phyloP scores from a whole-genome alignment of 129 eudicot genomes.

The Lactuca sativa region DNA sequence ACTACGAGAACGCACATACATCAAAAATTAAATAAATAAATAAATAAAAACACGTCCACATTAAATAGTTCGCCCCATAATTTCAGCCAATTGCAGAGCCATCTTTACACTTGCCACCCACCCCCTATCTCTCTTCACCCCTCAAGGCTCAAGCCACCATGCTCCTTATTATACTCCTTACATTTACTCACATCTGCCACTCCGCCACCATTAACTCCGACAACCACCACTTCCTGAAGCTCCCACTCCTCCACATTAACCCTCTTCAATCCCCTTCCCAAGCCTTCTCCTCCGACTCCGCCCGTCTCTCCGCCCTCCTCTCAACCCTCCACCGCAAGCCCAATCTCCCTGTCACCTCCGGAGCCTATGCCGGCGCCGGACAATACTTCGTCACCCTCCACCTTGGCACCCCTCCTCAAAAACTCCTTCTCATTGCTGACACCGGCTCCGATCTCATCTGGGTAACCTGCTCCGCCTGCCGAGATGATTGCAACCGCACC shows the following conservation, averaged over 20 bases:
- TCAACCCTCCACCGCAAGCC: slow-evolving; percentile 40
- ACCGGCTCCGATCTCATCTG: slow-evolving; percentile 79
- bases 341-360: slow-evolving; percentile 62
- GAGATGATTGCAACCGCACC: slow-evolving; percentile 35
- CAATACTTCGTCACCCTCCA: slow-evolving; percentile 68
- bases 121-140: slow-evolving; percentile 4
- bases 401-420: slow-evolving; percentile 70
- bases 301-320: slow-evolving; percentile 49
- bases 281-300: slow-evolving; percentile 54
- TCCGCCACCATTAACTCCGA: slow-evolving; percentile 26
- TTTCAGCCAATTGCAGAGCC: slow-evolving; percentile 33
- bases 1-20: slow-evolving; percentile 12
- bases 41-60: slow-evolving; percentile 11
- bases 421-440: slow-evolving; percentile 63
- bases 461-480: slow-evolving; percentile 77
- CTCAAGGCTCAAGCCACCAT: slow-evolving; percentile 9
- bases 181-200: slow-evolving; percentile 31
- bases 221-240: slow-evolving; percentile 40
- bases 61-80: slow-evolving; percentile 22
- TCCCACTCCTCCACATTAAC: slow-evolving; percentile 50
- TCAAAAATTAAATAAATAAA: neutral
- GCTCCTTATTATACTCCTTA: slow-evolving; percentile 24
- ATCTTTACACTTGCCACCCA: slow-evolving; percentile 36
- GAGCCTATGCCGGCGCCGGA: slow-evolving; percentile 71
- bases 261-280: slow-evolving; percentile 46